Evolutionary conservation across 345 rosid species (phyloP).

Genomic region (Psidium guajava): DNA sequence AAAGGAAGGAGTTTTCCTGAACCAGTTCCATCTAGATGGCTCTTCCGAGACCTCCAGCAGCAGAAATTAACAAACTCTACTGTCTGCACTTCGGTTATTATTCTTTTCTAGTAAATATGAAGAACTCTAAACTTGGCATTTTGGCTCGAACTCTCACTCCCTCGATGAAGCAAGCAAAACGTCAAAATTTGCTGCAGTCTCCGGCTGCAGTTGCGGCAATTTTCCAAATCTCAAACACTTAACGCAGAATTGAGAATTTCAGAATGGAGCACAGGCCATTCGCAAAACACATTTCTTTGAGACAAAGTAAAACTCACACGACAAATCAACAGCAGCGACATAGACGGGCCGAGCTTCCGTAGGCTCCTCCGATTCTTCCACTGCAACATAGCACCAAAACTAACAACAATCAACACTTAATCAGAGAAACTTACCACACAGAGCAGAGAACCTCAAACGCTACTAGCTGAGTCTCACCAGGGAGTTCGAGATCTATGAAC

Average conservation of each 20-base stretch:
- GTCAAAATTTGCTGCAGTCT: neutral
- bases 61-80: neutral
- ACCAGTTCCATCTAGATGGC: neutral
- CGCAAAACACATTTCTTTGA: neutral
- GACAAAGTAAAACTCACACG: conserved; percentile 41
- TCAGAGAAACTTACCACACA: neutral
- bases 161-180: neutral
- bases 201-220: neutral
- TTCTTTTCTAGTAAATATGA: neutral
- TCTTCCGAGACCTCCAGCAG: neutral
- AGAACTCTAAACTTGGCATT: neutral
- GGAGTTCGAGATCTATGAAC: conserved; percentile 86
- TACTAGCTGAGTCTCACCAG: conserved; percentile 24
- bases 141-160: neutral
- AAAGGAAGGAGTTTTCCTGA: neutral
- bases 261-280: neutral
- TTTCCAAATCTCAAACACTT: neutral
- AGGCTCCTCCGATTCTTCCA: conserved; percentile 71
- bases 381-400: conserved; percentile 20
- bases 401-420: neutral
- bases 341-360: conserved; percentile 81
- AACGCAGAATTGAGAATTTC: neutral
- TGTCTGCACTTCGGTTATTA: neutral
- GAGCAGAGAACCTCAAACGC: neutral
- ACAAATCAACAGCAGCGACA: conserved; percentile 88